Base-by-base conservation (phyloP, 164 flowering plant species). In the Umbellularia californica region DNA sequence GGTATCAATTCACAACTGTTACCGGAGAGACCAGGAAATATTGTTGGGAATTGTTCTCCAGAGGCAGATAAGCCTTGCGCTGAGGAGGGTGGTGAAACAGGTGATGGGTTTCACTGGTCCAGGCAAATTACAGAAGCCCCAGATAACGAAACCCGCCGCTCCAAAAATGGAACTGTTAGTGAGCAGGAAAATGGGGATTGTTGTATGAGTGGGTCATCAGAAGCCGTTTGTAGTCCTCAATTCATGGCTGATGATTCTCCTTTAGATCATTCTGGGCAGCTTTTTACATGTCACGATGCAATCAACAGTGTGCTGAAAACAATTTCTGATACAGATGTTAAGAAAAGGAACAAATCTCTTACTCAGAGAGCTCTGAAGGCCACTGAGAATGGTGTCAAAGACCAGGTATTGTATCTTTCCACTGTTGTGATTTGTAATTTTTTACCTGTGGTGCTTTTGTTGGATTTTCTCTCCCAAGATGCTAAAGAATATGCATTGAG, bases 311-410 rank as follows among this genome's bases (percentile, higher is more conserved):
- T 60, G 33, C 47, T 1, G 47, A n/a, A 60, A 17, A 55, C 58
- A 33, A 20, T 25, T 62, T 75, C 70, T 66, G 64, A 65, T 23
- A 58, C 72, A 9, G 63, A 67, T 27, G 60, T 50, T 20, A 65
- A 28, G 62, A 70, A 73, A 12, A 35, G 58, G 75, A 74, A 13
- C 24, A 69, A 50, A 20, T 14, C 69, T 28, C 71, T 41, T 30
- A 25, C 17, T 67, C 76, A 41, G 30, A 66, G 27, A 72, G 72
- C 70, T 77, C 67, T 64, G 35, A 75, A 69, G 78, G 71, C 72
- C 62, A 24, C 62, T 22, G 50, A 71, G 75, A 77, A 69, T 76
- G 63, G 19, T 33, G 10, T 17, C 58, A 73, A 66, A 65, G 74
- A 47, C 15, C 70, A 76, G 78, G 78, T 63, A 62, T 22, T 19